Conservation (phyloP, 305 asterid genomes). For the Salvia sclarea region DNA sequence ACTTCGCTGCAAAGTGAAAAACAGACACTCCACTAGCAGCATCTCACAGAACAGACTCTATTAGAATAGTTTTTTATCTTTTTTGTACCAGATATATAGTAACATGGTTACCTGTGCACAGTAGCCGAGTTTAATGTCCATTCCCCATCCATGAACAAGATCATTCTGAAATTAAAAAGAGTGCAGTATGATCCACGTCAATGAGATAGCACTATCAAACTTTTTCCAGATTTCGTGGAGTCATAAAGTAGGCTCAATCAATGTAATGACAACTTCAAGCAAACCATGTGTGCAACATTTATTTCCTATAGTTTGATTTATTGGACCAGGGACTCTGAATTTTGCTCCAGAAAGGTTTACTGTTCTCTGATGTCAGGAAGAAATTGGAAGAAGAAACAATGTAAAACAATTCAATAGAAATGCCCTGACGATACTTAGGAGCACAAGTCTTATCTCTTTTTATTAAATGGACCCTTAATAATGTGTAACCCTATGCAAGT, state of each 20-base stretch:
- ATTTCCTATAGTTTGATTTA: conserved; percentile 2
- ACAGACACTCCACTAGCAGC: conserved; percentile 5
- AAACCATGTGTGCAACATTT: background rate
- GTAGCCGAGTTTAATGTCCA: conserved; percentile 96
- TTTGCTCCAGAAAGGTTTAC: background rate
- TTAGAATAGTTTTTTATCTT: background rate
- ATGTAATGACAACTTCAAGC: conserved; percentile 8
- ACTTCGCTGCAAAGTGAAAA: background rate
- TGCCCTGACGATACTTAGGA: background rate
- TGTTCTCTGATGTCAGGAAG: background rate
- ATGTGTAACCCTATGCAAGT: conserved; percentile 1
- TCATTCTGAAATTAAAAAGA: conserved; percentile 65
- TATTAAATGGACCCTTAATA: background rate
- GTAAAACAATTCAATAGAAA: background rate
- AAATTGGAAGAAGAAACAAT: background rate
- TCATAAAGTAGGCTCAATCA: background rate
- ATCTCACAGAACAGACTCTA: conserved; percentile 8
- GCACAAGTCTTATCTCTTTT: background rate
- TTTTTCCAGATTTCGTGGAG: conserved; percentile 15
- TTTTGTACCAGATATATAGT: background rate
- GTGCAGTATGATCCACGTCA: conserved; percentile 12
- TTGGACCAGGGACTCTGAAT: background rate
- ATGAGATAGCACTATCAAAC: conserved; percentile 20
- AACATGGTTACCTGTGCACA: conserved; percentile 72
- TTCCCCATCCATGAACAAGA: conserved; percentile 98